Evolutionary conservation across 306 rosid species (phyloP).

Genomic region (Rosa persica): DNA sequence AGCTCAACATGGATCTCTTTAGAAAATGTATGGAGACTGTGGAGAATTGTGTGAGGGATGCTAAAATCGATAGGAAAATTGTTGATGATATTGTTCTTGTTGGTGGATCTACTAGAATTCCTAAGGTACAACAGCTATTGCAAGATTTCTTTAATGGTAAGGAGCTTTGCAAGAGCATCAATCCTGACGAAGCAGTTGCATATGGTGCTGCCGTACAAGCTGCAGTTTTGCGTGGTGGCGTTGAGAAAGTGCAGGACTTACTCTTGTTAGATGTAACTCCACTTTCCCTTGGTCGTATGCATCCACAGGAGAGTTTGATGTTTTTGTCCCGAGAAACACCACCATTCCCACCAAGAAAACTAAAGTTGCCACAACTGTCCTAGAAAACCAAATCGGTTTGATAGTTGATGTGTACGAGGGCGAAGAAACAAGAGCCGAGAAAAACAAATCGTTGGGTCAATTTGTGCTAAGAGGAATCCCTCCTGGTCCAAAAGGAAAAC

Average conservation of each 20-base stretch:
- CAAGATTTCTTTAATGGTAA: background rate
- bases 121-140: background rate
- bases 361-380: no score
- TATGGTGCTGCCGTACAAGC: background rate
- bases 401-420: no score
- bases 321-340: no score
- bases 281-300: background rate
- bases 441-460: no score
- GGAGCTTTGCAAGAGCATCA: background rate
- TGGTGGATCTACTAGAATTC: background rate
- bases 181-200: background rate
- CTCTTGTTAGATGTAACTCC: background rate
- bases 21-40: background rate
- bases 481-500: background rate
- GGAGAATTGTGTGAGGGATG: background rate
- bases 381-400: no score
- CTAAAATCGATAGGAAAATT: background rate
- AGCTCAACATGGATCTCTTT: background rate
- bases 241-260: background rate
- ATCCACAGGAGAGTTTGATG: no score
- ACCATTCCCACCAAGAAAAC: no score
- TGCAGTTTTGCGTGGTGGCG: background rate
- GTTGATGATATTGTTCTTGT: background rate
- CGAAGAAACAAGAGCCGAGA: no score
- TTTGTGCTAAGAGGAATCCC: background rate